Evolutionary conservation across 805 yeast genomes (phyloP).

Genomic region (Saccharomycopsis fibuligera): DNA sequence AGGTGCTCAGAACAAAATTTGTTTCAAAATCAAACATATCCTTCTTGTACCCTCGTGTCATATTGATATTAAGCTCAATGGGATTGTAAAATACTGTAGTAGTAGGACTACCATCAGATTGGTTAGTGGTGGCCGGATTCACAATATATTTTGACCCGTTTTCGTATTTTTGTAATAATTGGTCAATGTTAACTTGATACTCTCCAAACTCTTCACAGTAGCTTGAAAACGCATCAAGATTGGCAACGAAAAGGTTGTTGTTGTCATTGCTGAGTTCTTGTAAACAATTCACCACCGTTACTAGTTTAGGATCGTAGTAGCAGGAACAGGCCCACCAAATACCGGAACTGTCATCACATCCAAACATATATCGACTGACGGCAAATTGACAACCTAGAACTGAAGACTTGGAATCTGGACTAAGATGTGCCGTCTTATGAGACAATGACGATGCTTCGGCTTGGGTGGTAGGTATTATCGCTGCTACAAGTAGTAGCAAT

Average conservation of each 20-base stretch:
- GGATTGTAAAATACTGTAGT: not conserved
- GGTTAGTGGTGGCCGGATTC: not conserved
- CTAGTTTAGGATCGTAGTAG: conserved; percentile 1
- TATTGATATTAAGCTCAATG: not conserved
- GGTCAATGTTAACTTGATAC: not conserved
- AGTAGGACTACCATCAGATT: not conserved
- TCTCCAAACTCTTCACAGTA: not conserved
- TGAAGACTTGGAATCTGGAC: not conserved
- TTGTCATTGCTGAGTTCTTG: not conserved
- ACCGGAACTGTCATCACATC: not conserved
- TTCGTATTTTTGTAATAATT: not conserved
- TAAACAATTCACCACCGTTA: not conserved
- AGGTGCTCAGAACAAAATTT: not conserved
- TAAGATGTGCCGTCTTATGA: no score
- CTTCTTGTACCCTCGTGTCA: not conserved
- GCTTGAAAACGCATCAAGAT: not conserved
- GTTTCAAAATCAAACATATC: not conserved
- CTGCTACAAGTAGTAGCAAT: no score
- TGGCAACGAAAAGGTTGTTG: not conserved
- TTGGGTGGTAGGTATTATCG: no score
- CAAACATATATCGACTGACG: not conserved
- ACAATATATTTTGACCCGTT: conserved; percentile 6
- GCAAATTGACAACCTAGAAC: conserved; percentile 8
- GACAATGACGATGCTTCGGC: no score
- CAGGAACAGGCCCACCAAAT: conserved; percentile 8